Percentiles rank a stretch among this genome's conserved stretches.
phyloP scores from a whole-genome alignment of 78 protist species.

The Mantamonas sphyraenae region DNA sequence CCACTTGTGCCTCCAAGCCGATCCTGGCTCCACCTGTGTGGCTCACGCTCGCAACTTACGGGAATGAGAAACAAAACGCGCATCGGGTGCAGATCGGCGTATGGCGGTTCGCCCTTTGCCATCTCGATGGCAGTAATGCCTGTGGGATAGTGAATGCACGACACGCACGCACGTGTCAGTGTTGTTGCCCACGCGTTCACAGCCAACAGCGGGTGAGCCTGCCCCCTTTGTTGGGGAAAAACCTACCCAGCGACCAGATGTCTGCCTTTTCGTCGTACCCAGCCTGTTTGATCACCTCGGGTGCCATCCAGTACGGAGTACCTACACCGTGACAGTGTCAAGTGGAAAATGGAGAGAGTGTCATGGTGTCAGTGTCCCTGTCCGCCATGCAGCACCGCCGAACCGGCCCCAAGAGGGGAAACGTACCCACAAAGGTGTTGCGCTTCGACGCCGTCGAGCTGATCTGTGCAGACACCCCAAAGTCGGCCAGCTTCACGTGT shows the following conservation, averaged over 20 bases:
- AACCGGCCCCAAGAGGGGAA: no score
- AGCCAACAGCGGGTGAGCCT: no score
- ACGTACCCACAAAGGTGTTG: constrained; percentile 86
- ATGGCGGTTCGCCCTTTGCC: constrained; percentile 88
- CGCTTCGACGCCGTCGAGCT: constrained; percentile 72
- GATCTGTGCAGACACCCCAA: constrained; percentile 89
- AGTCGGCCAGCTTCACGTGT: constrained; percentile 93
- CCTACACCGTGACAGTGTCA: no score
- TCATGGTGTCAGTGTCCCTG: no score
- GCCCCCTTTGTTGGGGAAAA: no score
- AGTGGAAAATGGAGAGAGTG: no score
- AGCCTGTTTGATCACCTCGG: constrained; percentile 88
- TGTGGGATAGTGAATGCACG: no score
- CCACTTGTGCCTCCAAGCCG: neutral
- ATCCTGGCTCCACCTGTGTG: neutral
- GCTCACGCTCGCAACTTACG: no score
- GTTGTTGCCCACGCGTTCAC: no score
- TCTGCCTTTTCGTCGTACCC: constrained; percentile 71
- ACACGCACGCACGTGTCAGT: no score
- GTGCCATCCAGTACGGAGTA: constrained; percentile 96
- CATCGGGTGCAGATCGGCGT: constrained; percentile 86
- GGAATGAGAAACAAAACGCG: constrained; percentile 88
- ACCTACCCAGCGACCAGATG: constrained; percentile 98
- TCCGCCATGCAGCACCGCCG: no score
- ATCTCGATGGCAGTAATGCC: constrained; percentile 80